A percentile compares a stretch with the other conserved stretches of the same genome.
Evolutionary conservation across 2,329 filamentous ascomycete species (phyloP).

Genomic region (Calonectria pseudoturangicola): DNA sequence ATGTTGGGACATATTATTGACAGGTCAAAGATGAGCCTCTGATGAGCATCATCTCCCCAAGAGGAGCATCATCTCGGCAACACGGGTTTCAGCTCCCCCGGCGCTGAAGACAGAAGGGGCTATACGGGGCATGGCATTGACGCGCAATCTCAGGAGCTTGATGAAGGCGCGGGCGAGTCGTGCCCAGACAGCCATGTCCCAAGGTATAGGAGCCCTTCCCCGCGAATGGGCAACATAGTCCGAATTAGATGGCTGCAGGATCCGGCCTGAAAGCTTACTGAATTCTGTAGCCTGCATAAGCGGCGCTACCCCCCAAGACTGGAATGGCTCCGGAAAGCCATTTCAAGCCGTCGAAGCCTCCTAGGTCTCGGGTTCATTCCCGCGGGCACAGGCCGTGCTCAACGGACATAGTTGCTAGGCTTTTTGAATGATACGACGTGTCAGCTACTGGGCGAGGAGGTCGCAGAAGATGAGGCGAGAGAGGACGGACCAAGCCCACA

Average conservation of each 20-base stretch:
- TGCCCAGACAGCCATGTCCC: slow-evolving; percentile 42
- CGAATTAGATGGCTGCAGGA: slow-evolving; percentile 49
- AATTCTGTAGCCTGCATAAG: slow-evolving; percentile 57
- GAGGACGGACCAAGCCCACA: slow-evolving; percentile 38
- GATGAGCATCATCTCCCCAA: slow-evolving; percentile 51
- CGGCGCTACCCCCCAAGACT: slow-evolving; percentile 49
- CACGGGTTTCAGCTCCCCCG: slow-evolving; percentile 49
- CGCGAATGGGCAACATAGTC: slow-evolving; percentile 48
- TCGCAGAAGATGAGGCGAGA: slow-evolving; percentile 43
- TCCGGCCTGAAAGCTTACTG: slow-evolving; percentile 48
- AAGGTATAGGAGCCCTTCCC: slow-evolving; percentile 44
- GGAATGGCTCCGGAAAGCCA: slow-evolving; percentile 39
- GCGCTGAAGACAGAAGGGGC: slow-evolving; percentile 25
- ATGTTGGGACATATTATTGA: slow-evolving; percentile 47
- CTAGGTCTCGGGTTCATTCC: slow-evolving; percentile 42
- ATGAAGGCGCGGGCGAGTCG: slow-evolving; percentile 49
- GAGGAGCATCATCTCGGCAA: slow-evolving; percentile 48
- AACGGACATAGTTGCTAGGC: slow-evolving; percentile 33
- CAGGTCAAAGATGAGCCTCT: slow-evolving; percentile 41
- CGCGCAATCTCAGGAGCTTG: slow-evolving; percentile 45
- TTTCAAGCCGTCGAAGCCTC: slow-evolving; percentile 38
- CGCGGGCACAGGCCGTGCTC: slow-evolving; percentile 39
- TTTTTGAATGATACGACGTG: slow-evolving; percentile 42
- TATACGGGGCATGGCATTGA: slow-evolving; percentile 39
- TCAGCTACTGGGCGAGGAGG: slow-evolving; percentile 44